Evolutionary conservation across 2,329 filamentous ascomycete species (phyloP), one percentile per base, ranked within the genome.

Genomic region (Xylariaceae sp.): DNA sequence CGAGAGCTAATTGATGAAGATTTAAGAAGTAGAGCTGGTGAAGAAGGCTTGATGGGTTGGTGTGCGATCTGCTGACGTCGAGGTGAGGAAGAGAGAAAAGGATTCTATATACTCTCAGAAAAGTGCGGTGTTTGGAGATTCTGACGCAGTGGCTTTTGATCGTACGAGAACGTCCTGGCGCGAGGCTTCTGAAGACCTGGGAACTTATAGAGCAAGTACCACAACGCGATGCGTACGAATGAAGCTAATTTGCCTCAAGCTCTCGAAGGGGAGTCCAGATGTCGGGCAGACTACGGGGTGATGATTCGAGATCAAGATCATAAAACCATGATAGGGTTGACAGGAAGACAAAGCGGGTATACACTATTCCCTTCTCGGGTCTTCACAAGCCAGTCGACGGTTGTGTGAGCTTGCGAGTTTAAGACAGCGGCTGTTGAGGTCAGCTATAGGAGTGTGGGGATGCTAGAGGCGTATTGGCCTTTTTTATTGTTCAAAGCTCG

Each of bases 71-170:
- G 61, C 59, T 57, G 62, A 58, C 55, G 51, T 47, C 41, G 54
- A 43, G 42, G 52, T 52, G 51, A 43, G 49, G 53, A 54, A 53
- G 55, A 61, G 11, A 26, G 22, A 26, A 26, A 11, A 26, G 22
- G 11, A 26, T 26, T 26, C 61, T 68, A 65, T 64, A 68, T 66
- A 65, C 49, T 40, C 41, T 47, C 32, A 49, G 43, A 38, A 37
- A 33, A 34, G 30, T 7, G 6, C 30, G 30, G 30, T 32, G 30
- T 17, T 17, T 4, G 8, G 30, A n/a, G 16, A n/a, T 32, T 6
- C 13, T 32, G 30, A 32, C 16, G 16, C 12, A 32, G 30, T 32
- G 30, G 12, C 30, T 32, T n/a, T 54, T 48, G 50, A 58, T 62
- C 50, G 56, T 52, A 61, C 57, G 59, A 53, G 49, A 52, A 42